Evolutionary conservation across 495 filamentous ascomycete genomes (phyloP).

Genomic region (Neurospora pannonica): DNA sequence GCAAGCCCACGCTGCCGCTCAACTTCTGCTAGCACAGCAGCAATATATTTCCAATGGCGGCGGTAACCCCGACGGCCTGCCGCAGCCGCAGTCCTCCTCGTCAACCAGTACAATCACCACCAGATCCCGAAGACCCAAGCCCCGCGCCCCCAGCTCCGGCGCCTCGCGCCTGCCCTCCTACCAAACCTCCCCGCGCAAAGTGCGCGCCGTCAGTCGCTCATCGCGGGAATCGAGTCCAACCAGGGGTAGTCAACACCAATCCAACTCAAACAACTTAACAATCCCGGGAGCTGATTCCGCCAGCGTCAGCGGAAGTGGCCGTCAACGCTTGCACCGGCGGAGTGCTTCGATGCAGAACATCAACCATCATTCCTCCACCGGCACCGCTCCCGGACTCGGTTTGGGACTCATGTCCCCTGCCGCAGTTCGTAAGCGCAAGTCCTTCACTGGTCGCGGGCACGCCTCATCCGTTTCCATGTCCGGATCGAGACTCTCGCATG

Average conservation of each 20-base stretch:
- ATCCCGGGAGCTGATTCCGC: conserved; percentile 5
- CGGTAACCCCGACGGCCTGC: background rate
- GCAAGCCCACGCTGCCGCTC: background rate
- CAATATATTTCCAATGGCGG: background rate
- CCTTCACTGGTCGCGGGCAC: conserved; percentile 13
- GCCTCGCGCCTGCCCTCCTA: conserved; percentile 25
- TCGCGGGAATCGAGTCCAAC: background rate
- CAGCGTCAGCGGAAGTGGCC: conserved; percentile 17
- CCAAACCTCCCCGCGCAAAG: conserved; percentile 29
- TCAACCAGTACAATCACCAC: background rate
- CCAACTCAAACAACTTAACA: background rate
- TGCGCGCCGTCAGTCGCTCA: conserved; percentile 16
- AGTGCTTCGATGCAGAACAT: conserved; percentile 18
- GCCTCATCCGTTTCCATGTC: background rate
- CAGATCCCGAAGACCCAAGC: conserved; percentile 22
- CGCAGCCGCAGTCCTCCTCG: background rate
- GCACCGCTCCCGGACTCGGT: background rate
- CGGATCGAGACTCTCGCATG: background rate
- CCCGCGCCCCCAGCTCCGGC: conserved; percentile 34
- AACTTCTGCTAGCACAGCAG: background rate
- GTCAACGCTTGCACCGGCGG: conserved; percentile 12
- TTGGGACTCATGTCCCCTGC: background rate
- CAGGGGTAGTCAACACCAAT: background rate
- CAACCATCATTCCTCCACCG: conserved; percentile 10
- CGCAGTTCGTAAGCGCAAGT: conserved; percentile 18